A percentile compares a stretch with the other conserved stretches of the same genome.
Conservation (phyloP, 345 rosid species). For the Moricandia moricandioides region DNA sequence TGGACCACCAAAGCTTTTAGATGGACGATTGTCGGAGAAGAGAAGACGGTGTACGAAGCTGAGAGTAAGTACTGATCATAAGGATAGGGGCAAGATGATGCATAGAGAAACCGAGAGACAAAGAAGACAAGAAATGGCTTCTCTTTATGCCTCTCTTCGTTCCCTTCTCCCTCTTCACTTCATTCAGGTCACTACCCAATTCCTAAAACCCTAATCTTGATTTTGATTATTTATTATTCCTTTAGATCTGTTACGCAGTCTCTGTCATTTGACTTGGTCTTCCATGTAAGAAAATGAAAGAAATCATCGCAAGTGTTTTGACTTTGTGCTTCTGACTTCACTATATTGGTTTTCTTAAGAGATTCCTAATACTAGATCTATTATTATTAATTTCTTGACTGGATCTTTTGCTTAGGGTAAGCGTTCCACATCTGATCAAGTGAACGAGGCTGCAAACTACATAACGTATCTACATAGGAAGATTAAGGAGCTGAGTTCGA, state of each 20-base stretch:
- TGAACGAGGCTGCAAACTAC: conserved; percentile 65
- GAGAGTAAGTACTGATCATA: conserved; percentile 2
- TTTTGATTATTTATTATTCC: not conserved
- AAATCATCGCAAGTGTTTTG: conserved; percentile 4
- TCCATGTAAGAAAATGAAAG: not conserved
- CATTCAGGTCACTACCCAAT: conserved; percentile 49
- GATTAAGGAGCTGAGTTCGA: conserved; percentile 42
- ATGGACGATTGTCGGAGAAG: conserved; percentile 17
- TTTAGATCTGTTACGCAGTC: conserved; percentile 11
- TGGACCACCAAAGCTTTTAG: conserved; percentile 1
- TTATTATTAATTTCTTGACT: not conserved
- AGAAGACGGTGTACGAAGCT: conserved; percentile 5
- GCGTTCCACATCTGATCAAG: conserved; percentile 75
- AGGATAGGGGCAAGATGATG: conserved; percentile 49
- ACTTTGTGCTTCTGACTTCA: not conserved
- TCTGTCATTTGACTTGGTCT: conserved; percentile 1
- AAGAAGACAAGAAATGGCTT: conserved; percentile 73
- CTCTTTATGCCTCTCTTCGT: conserved; percentile 56
- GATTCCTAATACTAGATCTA: conserved; percentile 11
- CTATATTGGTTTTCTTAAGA: not conserved
- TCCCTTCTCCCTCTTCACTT: conserved; percentile 69
- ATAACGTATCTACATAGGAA: conserved; percentile 49
- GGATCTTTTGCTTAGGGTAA: conserved; percentile 55
- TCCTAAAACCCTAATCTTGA: conserved; percentile 20
- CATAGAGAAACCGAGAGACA: conserved; percentile 69